Base-by-base conservation (phyloP, 176 grass and related monocot genomes). In the Phoenix dactylifera region DNA sequence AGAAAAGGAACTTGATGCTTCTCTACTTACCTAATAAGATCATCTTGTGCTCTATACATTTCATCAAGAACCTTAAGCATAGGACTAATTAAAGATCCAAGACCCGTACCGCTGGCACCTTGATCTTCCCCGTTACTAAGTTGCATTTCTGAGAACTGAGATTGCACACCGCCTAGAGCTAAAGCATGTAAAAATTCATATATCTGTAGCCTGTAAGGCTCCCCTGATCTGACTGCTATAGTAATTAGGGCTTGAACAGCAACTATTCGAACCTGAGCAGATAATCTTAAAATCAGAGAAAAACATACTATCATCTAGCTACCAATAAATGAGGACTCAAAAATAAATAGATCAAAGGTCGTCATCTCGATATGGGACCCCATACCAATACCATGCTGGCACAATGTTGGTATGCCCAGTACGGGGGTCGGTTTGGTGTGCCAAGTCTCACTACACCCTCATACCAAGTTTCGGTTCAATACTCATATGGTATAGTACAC, bases 91-190 rank as follows among this genome's bases (percentile, higher is more conserved):
- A 98, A 87, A 67, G 88, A 88, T 65, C 93, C 87, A 72, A 98
- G 84, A 73, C 93, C 93, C 60, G 88, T 98, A 74, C 93, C 93
- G 76, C 93, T 98, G 72, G 93, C 93, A 76, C 87, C 93, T 92
- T 98, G 93, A 63, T 92, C 87, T 87, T 98, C 93, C 51, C 93
- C 93, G 81, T 98, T 98, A 86, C 84, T 98, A 55, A 98, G 76
- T 53, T 92, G 93, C 64, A 91, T 69, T 83, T 98, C 79, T 57
- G 88, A 81, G 83, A 98, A 98, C 55, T 86, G 89, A 50, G 81
- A 92, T 48, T 92, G 93, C 74, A 98, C 79, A 56, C 93, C 93
- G 24, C 88, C 93, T 59, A 92, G 76, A 70, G 87, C 82, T 76
- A 98, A 75, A 86, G 93, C 76, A 68, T 98, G 93, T 62, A 98